A percentile compares a stretch with the other conserved stretches of the same genome.
Conservation (phyloP, 2,329 filamentous ascomycete genomes). For the Thielaviopsis musarum region DNA sequence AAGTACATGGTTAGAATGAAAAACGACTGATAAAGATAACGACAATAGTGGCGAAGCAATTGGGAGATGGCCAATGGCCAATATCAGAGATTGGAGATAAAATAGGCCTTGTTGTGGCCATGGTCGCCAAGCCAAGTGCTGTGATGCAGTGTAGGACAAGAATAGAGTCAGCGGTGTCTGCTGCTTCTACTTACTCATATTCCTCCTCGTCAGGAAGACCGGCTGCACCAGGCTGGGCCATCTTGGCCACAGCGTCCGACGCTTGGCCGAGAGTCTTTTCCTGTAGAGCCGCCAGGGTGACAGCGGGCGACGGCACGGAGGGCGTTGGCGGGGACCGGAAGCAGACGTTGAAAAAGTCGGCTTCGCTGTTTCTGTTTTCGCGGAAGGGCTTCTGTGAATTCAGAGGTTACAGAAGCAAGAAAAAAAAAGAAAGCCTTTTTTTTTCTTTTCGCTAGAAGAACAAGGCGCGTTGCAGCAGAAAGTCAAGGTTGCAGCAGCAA, state of each 20-base stretch:
- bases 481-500: neutral
- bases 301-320: neutral
- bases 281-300: conserved; percentile 47
- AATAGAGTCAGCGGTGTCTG: neutral
- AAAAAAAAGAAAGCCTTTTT: too few relatives aligned
- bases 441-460: neutral
- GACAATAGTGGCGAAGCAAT: neutral
- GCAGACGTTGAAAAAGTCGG: neutral
- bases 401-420: too few relatives aligned
- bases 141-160: neutral
- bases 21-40: neutral
- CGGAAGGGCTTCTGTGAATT: neutral
- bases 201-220: conserved; percentile 34
- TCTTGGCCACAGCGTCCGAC: conserved; percentile 49
- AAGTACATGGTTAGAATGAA: neutral
- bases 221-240: conserved; percentile 51
- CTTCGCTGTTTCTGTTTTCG: neutral
- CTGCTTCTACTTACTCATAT: conserved; percentile 39
- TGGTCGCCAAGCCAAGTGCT: neutral
- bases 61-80: neutral
- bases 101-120: neutral
- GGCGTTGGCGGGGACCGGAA: neutral
- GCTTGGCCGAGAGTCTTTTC: conserved; percentile 43
- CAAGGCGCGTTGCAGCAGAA: neutral
- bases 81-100: neutral